These are phyloP conservation scores for Malus sylvestris DNA, from an alignment of 306 rosid genomes.

Conservation along the genomic window DNA sequence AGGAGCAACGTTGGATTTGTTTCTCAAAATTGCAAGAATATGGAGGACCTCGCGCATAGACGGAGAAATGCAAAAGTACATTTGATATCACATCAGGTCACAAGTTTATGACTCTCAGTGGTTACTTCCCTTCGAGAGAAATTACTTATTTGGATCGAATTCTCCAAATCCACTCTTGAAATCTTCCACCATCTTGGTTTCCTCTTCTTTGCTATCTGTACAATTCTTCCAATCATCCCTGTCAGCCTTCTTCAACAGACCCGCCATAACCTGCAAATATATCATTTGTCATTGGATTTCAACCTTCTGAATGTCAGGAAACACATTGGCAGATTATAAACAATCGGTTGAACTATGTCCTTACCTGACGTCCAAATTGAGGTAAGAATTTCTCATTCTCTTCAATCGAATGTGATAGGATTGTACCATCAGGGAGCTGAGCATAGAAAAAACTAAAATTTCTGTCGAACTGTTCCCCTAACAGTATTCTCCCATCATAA, in stretches of 20 bases:
- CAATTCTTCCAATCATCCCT: constrained; percentile 86
- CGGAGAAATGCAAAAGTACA: neutral
- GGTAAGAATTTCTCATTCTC: constrained; percentile 70
- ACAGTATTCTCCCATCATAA: constrained; percentile 64
- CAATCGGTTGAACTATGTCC: neutral
- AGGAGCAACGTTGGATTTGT: neutral
- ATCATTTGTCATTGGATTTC: constrained; percentile 13
- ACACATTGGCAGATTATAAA: neutral
- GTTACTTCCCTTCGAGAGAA: neutral
- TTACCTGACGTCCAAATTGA: constrained; percentile 98
- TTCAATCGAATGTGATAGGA: constrained; percentile 57
- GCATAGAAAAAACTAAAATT: constrained; percentile 72
- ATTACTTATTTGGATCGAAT: constrained; percentile 70
- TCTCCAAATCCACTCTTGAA: constrained; percentile 68
- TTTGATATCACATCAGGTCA: neutral
- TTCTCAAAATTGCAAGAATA: neutral
- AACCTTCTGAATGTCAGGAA: neutral
- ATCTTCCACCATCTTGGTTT: constrained; percentile 54
- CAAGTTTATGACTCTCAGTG: neutral
- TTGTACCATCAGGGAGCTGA: constrained; percentile 67
- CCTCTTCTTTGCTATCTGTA: constrained; percentile 70
- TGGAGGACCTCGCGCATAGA: neutral
- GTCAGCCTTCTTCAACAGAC: constrained; percentile 83
- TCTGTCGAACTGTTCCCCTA: constrained; percentile 58
- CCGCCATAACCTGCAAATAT: constrained; percentile 69